Evolutionary conservation across 805 yeast species (phyloP), one percentile per base, ranked within the genome.

Genomic region (Sugiyamaella smithiae): DNA sequence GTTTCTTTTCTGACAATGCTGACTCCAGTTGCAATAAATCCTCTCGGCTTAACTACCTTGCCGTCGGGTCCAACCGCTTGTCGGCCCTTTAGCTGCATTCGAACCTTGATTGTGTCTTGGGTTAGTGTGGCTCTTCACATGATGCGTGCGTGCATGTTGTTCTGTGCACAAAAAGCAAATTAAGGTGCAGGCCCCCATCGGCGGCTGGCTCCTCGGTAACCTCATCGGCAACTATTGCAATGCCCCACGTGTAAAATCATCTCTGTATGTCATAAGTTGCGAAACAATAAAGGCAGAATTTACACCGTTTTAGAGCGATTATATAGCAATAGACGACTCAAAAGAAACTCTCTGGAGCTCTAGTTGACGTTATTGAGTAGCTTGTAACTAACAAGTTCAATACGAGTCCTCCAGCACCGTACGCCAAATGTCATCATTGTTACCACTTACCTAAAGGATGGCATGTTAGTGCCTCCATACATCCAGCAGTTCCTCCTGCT

Each of bases 401-500:
- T n/a, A n/a, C n/a, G n/a, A n/a, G n/a, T n/a, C n/a, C n/a, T n/a
- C n/a, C n/a, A n/a, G n/a, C n/a, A n/a, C n/a, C n/a, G n/a, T n/a
- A n/a, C n/a, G n/a, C n/a, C n/a, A n/a, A n/a, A n/a, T n/a, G n/a
- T n/a, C n/a, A n/a, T n/a, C n/a, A n/a, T n/a, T n/a, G 17, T 4
- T 31, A n/a, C 25, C 16, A 45, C 48, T 45, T 24, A 45, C 48
- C 48, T 60, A 91, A 77, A n/a, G 98, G 98, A 68, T 91, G 99
- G 67, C 99, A 91, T 67, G 91, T 82, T 55, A 93, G 75, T n/a
- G 98, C 99, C 74, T 91, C 99, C 65, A 90, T 88, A 52, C 91
- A 74, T 51, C 99, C 99, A 11, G 99, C 99, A 5, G 91, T 82
- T 61, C 99, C 99, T 60, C 99, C 99, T 28, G 97, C 93, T 43